Percentiles rank a stretch among this genome's conserved stretches.
These are phyloP conservation scores for Fusarium gaditjirri DNA, from an alignment of 2,329 filamentous ascomycete species.

Conservation along the genomic window DNA sequence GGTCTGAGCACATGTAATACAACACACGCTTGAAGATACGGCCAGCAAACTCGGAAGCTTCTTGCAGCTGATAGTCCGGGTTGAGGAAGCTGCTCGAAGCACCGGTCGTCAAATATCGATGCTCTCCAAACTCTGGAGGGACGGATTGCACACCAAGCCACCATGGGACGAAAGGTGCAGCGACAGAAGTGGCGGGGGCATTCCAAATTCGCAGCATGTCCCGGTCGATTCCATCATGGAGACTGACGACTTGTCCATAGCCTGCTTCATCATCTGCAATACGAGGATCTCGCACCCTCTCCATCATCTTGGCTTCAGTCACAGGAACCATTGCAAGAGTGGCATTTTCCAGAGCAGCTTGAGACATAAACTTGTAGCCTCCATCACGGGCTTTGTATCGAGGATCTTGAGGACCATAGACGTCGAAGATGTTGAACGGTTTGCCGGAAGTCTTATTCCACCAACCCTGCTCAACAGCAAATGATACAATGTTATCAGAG, in stretches of 20 bases:
- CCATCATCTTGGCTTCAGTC: constrained; percentile 38
- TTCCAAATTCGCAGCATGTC: constrained; percentile 40
- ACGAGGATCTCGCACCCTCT: constrained; percentile 35
- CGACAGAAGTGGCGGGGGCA: constrained; percentile 29
- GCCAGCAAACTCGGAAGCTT: constrained; percentile 36
- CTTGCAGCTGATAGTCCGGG: constrained; percentile 39
- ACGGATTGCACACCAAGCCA: constrained; percentile 37
- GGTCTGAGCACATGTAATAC: constrained; percentile 41
- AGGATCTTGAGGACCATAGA: constrained; percentile 36
- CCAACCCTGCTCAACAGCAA: constrained; percentile 38
- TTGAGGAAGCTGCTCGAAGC: constrained; percentile 41
- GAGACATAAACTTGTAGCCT: constrained; percentile 42
- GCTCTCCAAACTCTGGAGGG: constrained; percentile 35
- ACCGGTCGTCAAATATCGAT: constrained; percentile 37
- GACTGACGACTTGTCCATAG: constrained; percentile 38
- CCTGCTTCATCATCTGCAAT: constrained; percentile 41
- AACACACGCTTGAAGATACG: constrained; percentile 37
- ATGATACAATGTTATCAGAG: constrained; percentile 38
- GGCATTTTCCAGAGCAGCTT: constrained; percentile 35
- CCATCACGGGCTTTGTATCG: constrained; percentile 38
- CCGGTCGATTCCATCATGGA: constrained; percentile 17
- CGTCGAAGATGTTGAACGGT: constrained; percentile 39
- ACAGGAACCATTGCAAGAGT: constrained; percentile 35
- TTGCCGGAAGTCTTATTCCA: constrained; percentile 36
- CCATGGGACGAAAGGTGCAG: constrained; percentile 39